phyloP scores from a whole-genome alignment of 148 eudicot genomes.

The Spergularia bocconei region DNA sequence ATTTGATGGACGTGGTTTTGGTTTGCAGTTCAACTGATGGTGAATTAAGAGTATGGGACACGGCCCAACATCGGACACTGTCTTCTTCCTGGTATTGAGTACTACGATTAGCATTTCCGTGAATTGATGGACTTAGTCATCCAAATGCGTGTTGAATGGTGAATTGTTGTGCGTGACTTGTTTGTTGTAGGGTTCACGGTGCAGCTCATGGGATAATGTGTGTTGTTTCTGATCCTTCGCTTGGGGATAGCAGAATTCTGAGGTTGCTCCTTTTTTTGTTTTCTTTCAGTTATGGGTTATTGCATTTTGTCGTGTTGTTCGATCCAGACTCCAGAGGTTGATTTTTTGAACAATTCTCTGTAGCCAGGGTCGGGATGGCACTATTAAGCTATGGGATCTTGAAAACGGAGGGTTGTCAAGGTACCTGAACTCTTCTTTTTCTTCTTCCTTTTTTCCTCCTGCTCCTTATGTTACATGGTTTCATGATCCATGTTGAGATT shows the following conservation, averaged over 20 bases:
- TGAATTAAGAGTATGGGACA: slow-evolving; percentile 86
- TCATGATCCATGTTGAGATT: neutral
- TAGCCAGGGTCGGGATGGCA: slow-evolving; percentile 94
- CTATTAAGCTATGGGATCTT: slow-evolving; percentile 74
- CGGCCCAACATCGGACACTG: slow-evolving; percentile 61
- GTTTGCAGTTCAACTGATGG: slow-evolving; percentile 83
- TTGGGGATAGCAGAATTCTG: slow-evolving; percentile 57
- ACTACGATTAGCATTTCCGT: neutral
- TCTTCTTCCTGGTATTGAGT: slow-evolving; percentile 65
- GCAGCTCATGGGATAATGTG: slow-evolving; percentile 74
- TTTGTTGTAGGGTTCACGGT: slow-evolving; percentile 59
- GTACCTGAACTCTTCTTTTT: slow-evolving; percentile 27
- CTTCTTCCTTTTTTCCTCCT: neutral
- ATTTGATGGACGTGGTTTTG: slow-evolving; percentile 14
- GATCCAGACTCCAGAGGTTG: neutral
- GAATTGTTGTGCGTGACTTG: neutral
- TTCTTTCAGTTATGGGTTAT: neutral
- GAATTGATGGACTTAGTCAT: neutral
- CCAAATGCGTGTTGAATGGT: neutral
- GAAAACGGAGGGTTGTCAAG: slow-evolving; percentile 68
- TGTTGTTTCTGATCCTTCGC: slow-evolving; percentile 54
- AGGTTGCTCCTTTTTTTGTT: slow-evolving; percentile 36
- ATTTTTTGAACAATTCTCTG: slow-evolving; percentile 15
- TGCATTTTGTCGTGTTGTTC: neutral
- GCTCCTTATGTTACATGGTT: neutral